Percentiles rank a stretch among this genome's conserved stretches.
These are phyloP conservation scores for Rhodotorula taiwanensis DNA, from an alignment of 768 basidiomycete genomes.

Conservation along the genomic window DNA sequence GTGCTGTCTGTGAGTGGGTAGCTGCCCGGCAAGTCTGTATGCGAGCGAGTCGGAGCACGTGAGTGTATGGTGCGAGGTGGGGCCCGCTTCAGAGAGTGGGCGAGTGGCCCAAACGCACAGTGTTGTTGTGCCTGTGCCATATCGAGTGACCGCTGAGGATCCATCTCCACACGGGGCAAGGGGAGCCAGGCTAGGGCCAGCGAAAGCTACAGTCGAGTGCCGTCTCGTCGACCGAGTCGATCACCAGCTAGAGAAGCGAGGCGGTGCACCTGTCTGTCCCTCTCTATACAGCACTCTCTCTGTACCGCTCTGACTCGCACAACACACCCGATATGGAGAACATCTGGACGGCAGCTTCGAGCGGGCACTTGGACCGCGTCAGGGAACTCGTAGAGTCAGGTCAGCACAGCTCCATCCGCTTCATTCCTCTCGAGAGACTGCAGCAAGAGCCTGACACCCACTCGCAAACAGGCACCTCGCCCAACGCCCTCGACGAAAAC, in stretches of 20 bases:
- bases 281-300: too few relatives aligned
- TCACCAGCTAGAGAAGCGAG: too few relatives aligned
- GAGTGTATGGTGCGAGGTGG: neutral
- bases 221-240: too few relatives aligned
- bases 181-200: too few relatives aligned
- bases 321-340: slow-evolving; percentile 35
- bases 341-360: slow-evolving; percentile 48
- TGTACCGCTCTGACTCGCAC: neutral
- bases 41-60: neutral
- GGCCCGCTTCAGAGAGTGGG: too few relatives aligned
- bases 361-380: slow-evolving; percentile 47
- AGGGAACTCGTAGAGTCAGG: slow-evolving; percentile 31
- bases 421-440: neutral
- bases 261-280: too few relatives aligned
- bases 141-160: neutral
- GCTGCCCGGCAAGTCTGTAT: neutral
- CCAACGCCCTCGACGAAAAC: slow-evolving; percentile 34
- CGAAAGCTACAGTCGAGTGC: too few relatives aligned
- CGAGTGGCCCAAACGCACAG: too few relatives aligned
- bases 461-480: slow-evolving; percentile 1
- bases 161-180: neutral
- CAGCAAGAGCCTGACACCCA: neutral
- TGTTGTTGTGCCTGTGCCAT: neutral
- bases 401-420: neutral
- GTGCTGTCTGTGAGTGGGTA: neutral